Conservation (phyloP, 2,329 filamentous ascomycete species). For the Diaporthe longicolla region DNA sequence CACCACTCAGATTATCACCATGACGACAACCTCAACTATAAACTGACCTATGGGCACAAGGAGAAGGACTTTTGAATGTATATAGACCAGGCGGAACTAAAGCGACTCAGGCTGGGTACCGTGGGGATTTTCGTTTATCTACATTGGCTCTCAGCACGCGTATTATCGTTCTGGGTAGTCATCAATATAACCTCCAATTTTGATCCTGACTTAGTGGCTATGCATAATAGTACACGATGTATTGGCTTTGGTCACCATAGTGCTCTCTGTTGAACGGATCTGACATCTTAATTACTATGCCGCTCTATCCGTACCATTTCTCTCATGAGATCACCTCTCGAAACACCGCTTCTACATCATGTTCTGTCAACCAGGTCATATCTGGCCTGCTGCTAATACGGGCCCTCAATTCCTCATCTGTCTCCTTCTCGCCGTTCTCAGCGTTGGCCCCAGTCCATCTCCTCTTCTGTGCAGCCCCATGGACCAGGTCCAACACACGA, state of each 20-base stretch:
- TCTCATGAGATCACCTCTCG: neutral
- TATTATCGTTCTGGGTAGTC: no score
- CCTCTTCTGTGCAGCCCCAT: slow-evolving; percentile 43
- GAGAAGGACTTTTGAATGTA: neutral
- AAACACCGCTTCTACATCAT: slow-evolving; percentile 59
- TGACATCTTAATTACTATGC: neutral
- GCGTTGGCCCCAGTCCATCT: neutral
- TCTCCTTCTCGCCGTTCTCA: slow-evolving; percentile 45
- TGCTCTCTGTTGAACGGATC: neutral
- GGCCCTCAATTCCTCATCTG: slow-evolving; percentile 54
- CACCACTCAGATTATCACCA: neutral
- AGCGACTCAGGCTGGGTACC: no score
- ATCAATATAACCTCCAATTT: neutral
- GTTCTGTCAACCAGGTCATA: slow-evolving; percentile 61
- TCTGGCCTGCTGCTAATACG: slow-evolving; percentile 54
- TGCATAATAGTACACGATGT: neutral
- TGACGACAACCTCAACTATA: neutral
- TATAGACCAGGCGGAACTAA: neutral
- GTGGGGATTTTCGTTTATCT: no score
- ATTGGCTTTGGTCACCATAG: neutral
- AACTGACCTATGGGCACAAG: no score
- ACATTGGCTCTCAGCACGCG: no score
- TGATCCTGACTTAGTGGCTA: neutral
- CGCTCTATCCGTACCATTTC: slow-evolving; percentile 41
- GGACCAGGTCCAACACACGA: slow-evolving; percentile 51